Evolutionary conservation across 2,329 filamentous ascomycete genomes (phyloP), one percentile per base, ranked within the genome.

Genomic region (Talaromyces sp.): DNA sequence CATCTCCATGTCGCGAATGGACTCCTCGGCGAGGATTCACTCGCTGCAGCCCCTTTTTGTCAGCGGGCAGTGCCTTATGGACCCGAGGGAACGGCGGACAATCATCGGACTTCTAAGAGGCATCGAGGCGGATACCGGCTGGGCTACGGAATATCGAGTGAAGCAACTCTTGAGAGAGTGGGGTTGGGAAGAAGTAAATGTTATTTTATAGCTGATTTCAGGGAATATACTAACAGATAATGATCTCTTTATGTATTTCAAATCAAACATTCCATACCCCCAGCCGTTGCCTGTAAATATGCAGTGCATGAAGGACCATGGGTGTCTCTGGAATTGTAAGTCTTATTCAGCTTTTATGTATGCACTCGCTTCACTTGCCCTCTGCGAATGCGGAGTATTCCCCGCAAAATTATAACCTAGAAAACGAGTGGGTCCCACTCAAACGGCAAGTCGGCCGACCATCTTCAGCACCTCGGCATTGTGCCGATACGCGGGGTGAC

Each of bases 81-180:
- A 83, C 58, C 70, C 75, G 29, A 74, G 73, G 11, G 85, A 87
- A 70, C 81, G 84, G 17, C 72, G 79, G 38, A 76, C 82, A 1
- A 79, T 88, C 10, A 65, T 88, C 41, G 75, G 79, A 12, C 68
- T 88, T 41, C 71, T 89, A 21, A 75, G 79, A 27, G 83, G 80
- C 11, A 81, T 88, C 29, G 85, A 88, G 69, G 74, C 72, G n/a
- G 86, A 88, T 65, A 78, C 86, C 35, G 86, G 85, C 2, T 87
- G 84, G 80, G 83, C 84, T 2, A 87, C 85, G 54, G 79, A 85
- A 65, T 86, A 87, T 69, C 79, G 85, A 41, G 80, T 84, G 27
- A 74, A 80, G 62, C 80, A 85, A 64, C 70, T 87, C 63, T 64
- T 77, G 43, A 68, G 70, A 56, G 73, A 75, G 59, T 77, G 75